Conservation (phyloP, 371 early-diverging fungal genomes). For the Mitosporidium daphniae region DNA sequence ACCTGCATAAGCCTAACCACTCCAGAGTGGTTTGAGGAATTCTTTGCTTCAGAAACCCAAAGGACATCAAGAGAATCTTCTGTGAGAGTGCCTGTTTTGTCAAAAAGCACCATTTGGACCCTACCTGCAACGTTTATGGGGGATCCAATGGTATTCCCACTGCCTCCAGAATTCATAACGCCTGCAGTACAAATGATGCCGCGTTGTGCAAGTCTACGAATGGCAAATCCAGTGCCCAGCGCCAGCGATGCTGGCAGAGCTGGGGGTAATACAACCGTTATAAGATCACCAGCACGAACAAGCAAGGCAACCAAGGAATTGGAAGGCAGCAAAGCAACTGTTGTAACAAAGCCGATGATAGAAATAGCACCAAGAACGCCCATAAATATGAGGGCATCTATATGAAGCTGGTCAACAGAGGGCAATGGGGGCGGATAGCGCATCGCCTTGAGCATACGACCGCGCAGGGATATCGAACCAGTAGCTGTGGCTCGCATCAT, state of each 20-base stretch:
- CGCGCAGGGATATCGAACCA: too few species aligned
- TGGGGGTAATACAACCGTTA: constrained; percentile 31
- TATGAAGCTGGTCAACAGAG: too few species aligned
- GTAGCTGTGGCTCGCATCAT: too few species aligned
- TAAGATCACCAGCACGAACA: constrained; percentile 60
- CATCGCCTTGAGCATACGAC: too few species aligned
- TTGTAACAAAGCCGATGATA: constrained; percentile 30
- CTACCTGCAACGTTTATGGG: constrained; percentile 80
- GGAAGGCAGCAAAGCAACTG: too few species aligned
- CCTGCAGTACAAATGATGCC: constrained; percentile 72
- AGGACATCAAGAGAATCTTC: constrained; percentile 85
- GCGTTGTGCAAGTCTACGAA: constrained; percentile 29
- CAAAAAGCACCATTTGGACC: constrained; percentile 79
- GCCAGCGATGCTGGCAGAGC: constrained; percentile 70
- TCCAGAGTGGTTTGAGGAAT: too few species aligned
- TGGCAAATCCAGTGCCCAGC: constrained; percentile 73
- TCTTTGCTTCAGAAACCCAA: constrained; percentile 28
- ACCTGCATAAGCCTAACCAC: too few species aligned
- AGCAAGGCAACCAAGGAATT: too few species aligned
- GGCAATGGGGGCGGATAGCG: too few species aligned
- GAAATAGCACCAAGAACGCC: constrained; percentile 42
- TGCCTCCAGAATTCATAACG: too few species aligned
- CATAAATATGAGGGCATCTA: constrained; percentile 67
- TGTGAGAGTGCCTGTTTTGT: constrained; percentile 97
- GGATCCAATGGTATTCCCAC: too few species aligned